Conservation (phyloP, 805 yeast species). For the Kodamaea sagamina region DNA sequence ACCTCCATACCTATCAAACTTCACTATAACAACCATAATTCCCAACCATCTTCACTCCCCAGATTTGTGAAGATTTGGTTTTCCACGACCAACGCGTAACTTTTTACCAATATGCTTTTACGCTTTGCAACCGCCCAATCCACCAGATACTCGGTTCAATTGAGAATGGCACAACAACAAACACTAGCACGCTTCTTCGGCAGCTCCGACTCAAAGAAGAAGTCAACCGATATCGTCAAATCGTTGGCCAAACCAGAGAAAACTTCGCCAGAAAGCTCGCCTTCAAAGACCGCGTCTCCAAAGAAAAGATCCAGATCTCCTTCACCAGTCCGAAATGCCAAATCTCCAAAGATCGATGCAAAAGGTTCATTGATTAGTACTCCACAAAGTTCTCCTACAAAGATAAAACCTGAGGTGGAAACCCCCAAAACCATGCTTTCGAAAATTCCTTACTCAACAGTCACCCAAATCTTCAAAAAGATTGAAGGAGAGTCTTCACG, state of each 20-base stretch:
- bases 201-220: constrained; percentile 4
- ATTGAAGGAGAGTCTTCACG: constrained; percentile 83
- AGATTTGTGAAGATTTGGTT: too few species aligned
- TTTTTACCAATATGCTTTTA: not conserved
- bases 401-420: too few species aligned
- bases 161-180: constrained; percentile 30
- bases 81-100: constrained; percentile 3
- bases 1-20: too few species aligned
- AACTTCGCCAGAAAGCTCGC: constrained; percentile 1
- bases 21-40: too few species aligned
- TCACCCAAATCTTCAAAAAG: constrained; percentile 69
- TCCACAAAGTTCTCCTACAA: too few species aligned
- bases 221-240: constrained; percentile 1
- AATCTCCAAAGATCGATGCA: constrained; percentile 1
- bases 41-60: too few species aligned
- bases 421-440: not conserved
- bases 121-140: too few species aligned
- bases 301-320: constrained; percentile 4
- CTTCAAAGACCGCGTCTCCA: not conserved
- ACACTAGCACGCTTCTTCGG: constrained; percentile 35
- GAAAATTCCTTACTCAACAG: constrained; percentile 30
- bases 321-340: not conserved
- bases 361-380: too few species aligned
- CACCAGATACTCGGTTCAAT: not conserved
- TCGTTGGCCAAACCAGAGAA: constrained; percentile 3